Evolutionary conservation across 1,284 basidiomycete genomes (phyloP), one percentile per base, ranked within the genome.

Genomic region (Cutaneotrichosporon spelunceum): DNA sequence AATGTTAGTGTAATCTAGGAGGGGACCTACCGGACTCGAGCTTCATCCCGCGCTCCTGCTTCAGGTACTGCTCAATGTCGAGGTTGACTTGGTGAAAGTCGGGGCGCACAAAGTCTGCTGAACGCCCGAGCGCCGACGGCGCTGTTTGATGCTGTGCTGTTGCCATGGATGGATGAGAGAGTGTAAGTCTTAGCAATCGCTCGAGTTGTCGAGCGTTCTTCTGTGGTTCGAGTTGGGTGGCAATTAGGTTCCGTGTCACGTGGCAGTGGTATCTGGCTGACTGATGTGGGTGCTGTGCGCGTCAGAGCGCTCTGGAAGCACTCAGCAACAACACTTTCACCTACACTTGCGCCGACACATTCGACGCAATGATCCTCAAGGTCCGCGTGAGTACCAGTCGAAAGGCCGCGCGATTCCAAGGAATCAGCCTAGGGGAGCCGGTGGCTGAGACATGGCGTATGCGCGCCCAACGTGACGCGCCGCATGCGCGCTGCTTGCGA

Each of bases 81-180:
- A 97, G 89, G 74, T 90, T 92, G 72, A 92, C 89, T 76, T 98
- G 94, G 76, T 94, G 90, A 72, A 96, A 95, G 73, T 95, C 91
- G 6, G 91, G 91, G 66, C 87, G 81, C 53, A 95, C 83, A 65
- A 91, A 83, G 79, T 94, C 91, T 71, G 73, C 70, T 21, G 73
- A 70, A 47, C 70, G 63, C 14, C 75, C 75, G 8, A 77, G 65
- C 36, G 63, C 61, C 23, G 68, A 65, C 21, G 65, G 62, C 39
- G 65, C 54, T 21, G 60, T 64, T 27, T 65, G 59, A 11, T 53
- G 52, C 6, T 34, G 33, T 47, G 68, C 64, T 13, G 65, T 61
- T 14, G 67, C 57, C 47, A 61, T 57, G 49, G 24, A 30, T 27
- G 42, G 19, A 52, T 26, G 34, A 23, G 19, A 45, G 27, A 36